Conservation (phyloP, 2,329 filamentous ascomycete species). For the Fusarium torreyae region DNA sequence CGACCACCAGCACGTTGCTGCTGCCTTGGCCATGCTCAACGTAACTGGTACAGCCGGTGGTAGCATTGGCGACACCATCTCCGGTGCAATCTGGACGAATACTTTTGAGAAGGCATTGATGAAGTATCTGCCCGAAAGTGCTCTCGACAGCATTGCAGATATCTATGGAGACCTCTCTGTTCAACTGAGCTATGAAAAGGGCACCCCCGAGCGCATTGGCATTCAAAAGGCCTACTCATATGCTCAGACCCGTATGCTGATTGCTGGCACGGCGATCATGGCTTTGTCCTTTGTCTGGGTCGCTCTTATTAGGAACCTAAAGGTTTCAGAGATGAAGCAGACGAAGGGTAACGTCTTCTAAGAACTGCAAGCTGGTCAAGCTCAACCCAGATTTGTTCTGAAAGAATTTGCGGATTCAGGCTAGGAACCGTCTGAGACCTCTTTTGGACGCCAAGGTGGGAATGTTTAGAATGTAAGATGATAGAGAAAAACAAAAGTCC, state of each 20-base stretch:
- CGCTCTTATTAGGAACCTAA: slow-evolving; percentile 39
- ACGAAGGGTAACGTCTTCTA: slow-evolving; percentile 39
- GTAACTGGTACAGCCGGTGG: slow-evolving; percentile 61
- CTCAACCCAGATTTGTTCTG: too few species aligned
- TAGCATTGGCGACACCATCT: slow-evolving; percentile 61
- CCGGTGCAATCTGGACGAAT: slow-evolving; percentile 61
- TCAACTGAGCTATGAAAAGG: slow-evolving; percentile 17
- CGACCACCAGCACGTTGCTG: slow-evolving; percentile 68
- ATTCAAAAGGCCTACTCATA: slow-evolving; percentile 30
- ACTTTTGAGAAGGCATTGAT: slow-evolving; percentile 49
- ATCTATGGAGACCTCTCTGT: slow-evolving; percentile 17
- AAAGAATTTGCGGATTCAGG: too few species aligned
- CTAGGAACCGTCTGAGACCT: too few species aligned
- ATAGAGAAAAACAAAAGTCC: too few species aligned
- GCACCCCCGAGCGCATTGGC: slow-evolving; percentile 8
- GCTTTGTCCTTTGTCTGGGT: slow-evolving; percentile 39
- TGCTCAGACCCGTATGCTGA: slow-evolving; percentile 38
- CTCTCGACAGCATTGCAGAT: neutral
- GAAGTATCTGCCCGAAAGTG: neutral
- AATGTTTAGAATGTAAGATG: too few species aligned
- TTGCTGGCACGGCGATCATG: slow-evolving; percentile 43
- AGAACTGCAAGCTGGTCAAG: too few species aligned
- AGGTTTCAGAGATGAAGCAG: slow-evolving; percentile 40
- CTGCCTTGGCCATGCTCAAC: slow-evolving; percentile 61
- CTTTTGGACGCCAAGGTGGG: too few species aligned